Base-by-base conservation (phyloP, 2,329 filamentous ascomycete species). In the Lachnellula cervina region DNA sequence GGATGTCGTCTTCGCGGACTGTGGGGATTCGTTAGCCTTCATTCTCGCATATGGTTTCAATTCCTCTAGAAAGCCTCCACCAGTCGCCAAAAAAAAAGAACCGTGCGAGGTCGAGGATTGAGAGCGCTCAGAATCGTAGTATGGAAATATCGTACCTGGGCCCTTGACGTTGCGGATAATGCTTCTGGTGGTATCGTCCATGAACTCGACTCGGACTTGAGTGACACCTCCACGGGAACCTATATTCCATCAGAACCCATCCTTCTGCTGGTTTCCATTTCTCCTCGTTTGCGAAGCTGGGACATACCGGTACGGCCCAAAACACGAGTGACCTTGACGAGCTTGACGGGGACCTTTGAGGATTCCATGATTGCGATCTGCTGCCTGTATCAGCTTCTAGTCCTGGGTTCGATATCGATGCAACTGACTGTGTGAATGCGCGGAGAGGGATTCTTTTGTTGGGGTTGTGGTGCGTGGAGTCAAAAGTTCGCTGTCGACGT, bases 91-190 rank as follows among this genome's bases (percentile, higher is more conserved):
- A 32, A 32, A 32, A 32, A 32, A 32, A 32, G 13, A 32, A 32
- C 9, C 9, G 13, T 9, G 9, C 28, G 2, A 13, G 9, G 28
- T 13, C 9, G 28, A 11, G 13, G 9, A 32, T 32, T 32, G 28
- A 9, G 2, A 28, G 28, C 9, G 28, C 28, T 32, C 28, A 11
- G 3, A 32, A 32, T 32, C 28, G 9, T 9, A 32, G 28, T 32
- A 32, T 32, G 13, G 28, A 32, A 32, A 32, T 32, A 32, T 32
- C 87, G 77, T 92, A 97, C 92, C 93, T 81, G 93, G 91, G 77
- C 93, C 94, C 89, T 99, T 99, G 81, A 99, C 94, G 88, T 99
- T 99, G 74, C 94, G 90, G 84, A 99, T 99, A 79, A 99, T 99
- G 79, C 86, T 90, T 80, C 94, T 90, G 78, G 89, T 94, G 74